Base-by-base conservation (phyloP, 257 asterid species). In the Paraleonurus japonicus region DNA sequence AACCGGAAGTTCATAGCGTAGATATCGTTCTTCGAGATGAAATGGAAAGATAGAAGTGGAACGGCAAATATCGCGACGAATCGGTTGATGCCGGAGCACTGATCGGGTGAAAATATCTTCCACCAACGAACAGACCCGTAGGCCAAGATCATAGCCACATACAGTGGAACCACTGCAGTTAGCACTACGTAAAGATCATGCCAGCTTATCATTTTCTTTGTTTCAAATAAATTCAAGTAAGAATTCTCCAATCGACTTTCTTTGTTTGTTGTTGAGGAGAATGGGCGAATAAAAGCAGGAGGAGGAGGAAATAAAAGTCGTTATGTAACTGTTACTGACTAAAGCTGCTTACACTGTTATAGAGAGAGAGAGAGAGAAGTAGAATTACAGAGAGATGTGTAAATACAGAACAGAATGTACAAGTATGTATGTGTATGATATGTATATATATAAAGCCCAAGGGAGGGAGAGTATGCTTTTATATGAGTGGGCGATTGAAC, bases 101-200 rank as follows among this genome's bases (percentile, higher is more conserved):
- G 98, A 66, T 92, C 98, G 16, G 96, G 98, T 2, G 96, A 81
- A 78, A 92, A 92, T 22, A 92, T 92, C 55, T 90, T 92, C 98
- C 98, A 92, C 96, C 98, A 92, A 3, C 96, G 92, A 17, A 92
- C 98, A 0, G 96, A 90, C 22, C 98, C 98, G 71, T 92, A 92
- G 64, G 98, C 98, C 59, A 92, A 65, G 4, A 92, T 84, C 98
- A 92, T 92, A 64, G 98, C 96, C 43, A 90, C 98, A 26, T 92
- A 92, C 1, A 92, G 90, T 0, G 96, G 98, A 17, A 88, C 66
- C 60, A 92, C 88, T 17, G 98, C 98, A 11, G 96, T 88, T 17
- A 92, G 81, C 45, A 92, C 98, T 15, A 84, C 90, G 67, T 92
- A 92, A 0, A 92, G 95, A 84, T 92, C 98, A 61, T 90, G 89